phyloP scores from a whole-genome alignment of 352 stramenopile species.

The Phytophthora sp. region DNA sequence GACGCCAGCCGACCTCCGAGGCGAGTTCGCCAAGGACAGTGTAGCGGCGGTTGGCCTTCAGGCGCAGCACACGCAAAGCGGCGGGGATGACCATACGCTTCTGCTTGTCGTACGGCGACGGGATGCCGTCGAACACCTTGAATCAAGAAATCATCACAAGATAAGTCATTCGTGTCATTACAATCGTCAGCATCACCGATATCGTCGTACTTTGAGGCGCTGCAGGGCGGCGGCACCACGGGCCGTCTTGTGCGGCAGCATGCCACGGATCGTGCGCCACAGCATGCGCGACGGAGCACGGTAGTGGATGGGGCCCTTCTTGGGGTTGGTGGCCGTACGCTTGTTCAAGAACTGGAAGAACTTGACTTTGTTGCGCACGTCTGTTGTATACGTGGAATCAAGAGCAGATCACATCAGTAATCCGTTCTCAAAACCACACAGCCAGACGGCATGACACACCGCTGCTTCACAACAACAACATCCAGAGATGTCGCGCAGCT shows the following conservation, averaged over 20 bases:
- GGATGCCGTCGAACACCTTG: constrained; percentile 98
- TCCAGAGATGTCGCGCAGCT: constrained; percentile 34
- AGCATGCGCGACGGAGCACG: constrained; percentile 95
- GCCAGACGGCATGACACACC: constrained; percentile 84
- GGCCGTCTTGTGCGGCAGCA: constrained; percentile 99
- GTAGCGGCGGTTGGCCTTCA: constrained; percentile 95
- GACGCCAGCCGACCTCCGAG: constrained; percentile 97
- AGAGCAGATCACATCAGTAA: constrained; percentile 43
- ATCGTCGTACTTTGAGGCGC: constrained; percentile 89
- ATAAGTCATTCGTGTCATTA: background rate
- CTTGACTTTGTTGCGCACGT: constrained; percentile 97
- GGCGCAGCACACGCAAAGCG: constrained; percentile 93
- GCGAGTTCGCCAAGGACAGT: constrained; percentile 96
- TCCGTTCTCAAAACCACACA: constrained; percentile 39
- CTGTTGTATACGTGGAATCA: constrained; percentile 54
- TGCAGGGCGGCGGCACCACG: constrained; percentile 95
- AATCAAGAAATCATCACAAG: background rate
- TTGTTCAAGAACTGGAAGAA: constrained; percentile 99
- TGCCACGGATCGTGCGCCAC: constrained; percentile 94
- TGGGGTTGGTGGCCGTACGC: constrained; percentile 98
- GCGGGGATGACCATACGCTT: constrained; percentile 99
- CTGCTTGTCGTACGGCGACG: constrained; percentile 98
- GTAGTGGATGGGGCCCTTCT: constrained; percentile 98
- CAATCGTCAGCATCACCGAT: background rate
- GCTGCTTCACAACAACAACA: constrained; percentile 36